phyloP scores from a whole-genome alignment of 371 early-diverging fungal species.

The Mucor piriformis region DNA sequence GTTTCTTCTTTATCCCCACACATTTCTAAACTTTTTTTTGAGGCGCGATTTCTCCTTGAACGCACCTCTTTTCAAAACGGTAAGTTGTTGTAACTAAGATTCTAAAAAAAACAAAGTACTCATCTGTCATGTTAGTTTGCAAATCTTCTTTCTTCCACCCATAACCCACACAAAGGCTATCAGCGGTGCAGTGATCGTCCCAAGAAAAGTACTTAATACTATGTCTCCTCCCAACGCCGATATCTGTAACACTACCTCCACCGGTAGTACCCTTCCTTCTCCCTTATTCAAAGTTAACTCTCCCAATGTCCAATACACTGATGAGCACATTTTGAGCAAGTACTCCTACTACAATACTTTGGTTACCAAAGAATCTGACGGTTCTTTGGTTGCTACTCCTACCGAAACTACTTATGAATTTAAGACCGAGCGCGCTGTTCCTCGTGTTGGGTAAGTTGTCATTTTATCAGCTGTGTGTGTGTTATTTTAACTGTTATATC shows the following conservation, averaged over 20 bases:
- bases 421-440: slow-evolving; percentile 82
- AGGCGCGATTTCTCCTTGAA: slow-evolving; percentile 25
- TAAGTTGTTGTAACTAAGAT: no score
- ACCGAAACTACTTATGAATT: slow-evolving; percentile 87
- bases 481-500: background rate
- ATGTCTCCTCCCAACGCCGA: slow-evolving; percentile 34
- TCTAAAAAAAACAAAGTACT: background rate
- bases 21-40: slow-evolving; percentile 17
- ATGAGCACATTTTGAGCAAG: slow-evolving; percentile 77
- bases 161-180: slow-evolving; percentile 89
- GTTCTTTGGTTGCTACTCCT: slow-evolving; percentile 77
- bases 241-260: slow-evolving; percentile 25
- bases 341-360: slow-evolving; percentile 89
- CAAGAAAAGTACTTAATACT: slow-evolving; percentile 64
- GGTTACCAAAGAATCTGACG: slow-evolving; percentile 71
- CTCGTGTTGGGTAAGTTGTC: slow-evolving; percentile 74
- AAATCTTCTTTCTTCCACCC: slow-evolving; percentile 80
- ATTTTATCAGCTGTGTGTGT: background rate
- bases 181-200: slow-evolving; percentile 70
- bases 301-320: slow-evolving; percentile 86
- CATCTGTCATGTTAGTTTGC: slow-evolving; percentile 61
- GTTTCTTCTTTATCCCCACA: slow-evolving; percentile 10
- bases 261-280: slow-evolving; percentile 37
- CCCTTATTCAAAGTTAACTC: slow-evolving; percentile 83
- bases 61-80: slow-evolving; percentile 42